Conservation (phyloP, 352 stramenopile species). For the Phytophthora litchii region DNA sequence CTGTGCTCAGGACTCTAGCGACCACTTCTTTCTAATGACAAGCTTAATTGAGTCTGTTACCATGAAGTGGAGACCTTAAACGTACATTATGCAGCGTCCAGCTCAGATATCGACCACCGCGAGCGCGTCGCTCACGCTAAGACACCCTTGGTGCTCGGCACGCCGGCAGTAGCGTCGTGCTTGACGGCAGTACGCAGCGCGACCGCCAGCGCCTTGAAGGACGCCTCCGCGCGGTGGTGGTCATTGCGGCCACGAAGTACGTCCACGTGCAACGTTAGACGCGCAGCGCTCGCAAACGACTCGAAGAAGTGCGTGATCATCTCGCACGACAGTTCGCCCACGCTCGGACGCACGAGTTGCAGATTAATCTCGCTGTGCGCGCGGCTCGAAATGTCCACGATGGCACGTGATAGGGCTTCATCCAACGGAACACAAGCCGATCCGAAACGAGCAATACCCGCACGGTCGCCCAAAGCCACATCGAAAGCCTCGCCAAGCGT, state of each 20-base stretch:
- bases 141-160: constrained; percentile 93
- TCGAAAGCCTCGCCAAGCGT: constrained; percentile 94
- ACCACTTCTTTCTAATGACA: constrained; percentile 10
- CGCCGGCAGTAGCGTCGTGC: constrained; percentile 76
- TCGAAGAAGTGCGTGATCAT: constrained; percentile 97
- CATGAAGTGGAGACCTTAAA: constrained; percentile 21
- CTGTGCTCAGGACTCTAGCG: constrained; percentile 1
- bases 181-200: constrained; percentile 84
- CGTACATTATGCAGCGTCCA: constrained; percentile 25
- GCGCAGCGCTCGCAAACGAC: constrained; percentile 92
- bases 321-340: constrained; percentile 91
- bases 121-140: constrained; percentile 53
- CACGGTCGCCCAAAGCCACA: constrained; percentile 87
- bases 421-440: constrained; percentile 90
- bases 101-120: constrained; percentile 8
- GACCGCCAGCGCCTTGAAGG: constrained; percentile 92
- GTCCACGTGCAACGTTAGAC: constrained; percentile 93
- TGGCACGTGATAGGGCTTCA: constrained; percentile 89
- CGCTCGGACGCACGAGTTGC: constrained; percentile 81
- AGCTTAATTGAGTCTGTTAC: constrained; percentile 9
- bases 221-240: constrained; percentile 92
- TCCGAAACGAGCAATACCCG: constrained; percentile 90
- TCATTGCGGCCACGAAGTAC: constrained; percentile 92
- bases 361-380: constrained; percentile 92
- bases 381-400: constrained; percentile 95